Conservation (phyloP, 768 basidiomycete species). For the Chiua virens region DNA sequence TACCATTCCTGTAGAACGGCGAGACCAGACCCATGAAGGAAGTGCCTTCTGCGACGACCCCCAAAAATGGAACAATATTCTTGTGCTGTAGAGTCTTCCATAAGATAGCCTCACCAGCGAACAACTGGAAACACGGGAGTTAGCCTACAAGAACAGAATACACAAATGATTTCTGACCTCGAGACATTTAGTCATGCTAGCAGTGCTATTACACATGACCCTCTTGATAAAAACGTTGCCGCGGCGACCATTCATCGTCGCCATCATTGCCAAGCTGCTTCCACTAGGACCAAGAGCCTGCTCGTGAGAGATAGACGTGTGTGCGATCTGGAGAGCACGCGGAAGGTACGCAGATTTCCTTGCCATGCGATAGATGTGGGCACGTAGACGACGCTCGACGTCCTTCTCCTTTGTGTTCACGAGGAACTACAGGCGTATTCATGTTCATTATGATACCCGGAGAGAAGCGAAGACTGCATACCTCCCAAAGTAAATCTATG, state of each 20-base stretch:
- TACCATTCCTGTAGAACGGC: slow-evolving; percentile 21
- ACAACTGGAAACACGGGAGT: slow-evolving; percentile 12
- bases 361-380: slow-evolving; percentile 27
- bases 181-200: not conserved
- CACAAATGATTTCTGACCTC: slow-evolving; percentile 11
- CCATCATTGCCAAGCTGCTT: slow-evolving; percentile 22
- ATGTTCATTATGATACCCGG: not conserved
- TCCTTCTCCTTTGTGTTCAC: not conserved
- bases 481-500: slow-evolving; percentile 26
- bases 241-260: slow-evolving; percentile 5
- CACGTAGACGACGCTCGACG: slow-evolving; percentile 12
- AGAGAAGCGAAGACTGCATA: slow-evolving; percentile 3
- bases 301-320: not conserved
- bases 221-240: slow-evolving; percentile 29
- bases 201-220: slow-evolving; percentile 3
- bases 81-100: slow-evolving; percentile 26
- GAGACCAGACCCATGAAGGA: slow-evolving; percentile 24
- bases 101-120: slow-evolving; percentile 28
- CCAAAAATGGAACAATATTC: slow-evolving; percentile 28
- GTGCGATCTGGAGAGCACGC: slow-evolving; percentile 10
- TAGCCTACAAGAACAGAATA: not conserved
- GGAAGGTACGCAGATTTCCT: slow-evolving; percentile 29
- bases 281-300: slow-evolving; percentile 8
- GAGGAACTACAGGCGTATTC: slow-evolving; percentile 13
- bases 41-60: slow-evolving; percentile 9